Percentiles rank a stretch among this genome's conserved stretches.
phyloP scores from a whole-genome alignment of 1,139 yeast genomes.

The Saccharomyces uvarum region DNA sequence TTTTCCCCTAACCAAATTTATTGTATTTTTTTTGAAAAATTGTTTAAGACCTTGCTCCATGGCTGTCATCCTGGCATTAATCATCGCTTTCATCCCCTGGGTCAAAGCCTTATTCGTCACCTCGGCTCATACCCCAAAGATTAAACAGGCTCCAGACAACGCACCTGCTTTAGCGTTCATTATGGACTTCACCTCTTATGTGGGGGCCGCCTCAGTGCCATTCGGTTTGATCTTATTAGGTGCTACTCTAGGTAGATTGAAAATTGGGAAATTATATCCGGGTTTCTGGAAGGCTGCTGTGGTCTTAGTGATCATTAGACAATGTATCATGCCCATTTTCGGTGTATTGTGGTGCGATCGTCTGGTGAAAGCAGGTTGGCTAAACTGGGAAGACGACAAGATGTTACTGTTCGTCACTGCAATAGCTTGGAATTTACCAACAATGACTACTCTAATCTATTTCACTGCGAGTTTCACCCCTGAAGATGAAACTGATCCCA shows the following conservation, averaged over 20 bases:
- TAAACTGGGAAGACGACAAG: constrained; percentile 43
- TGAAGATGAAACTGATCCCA: constrained; percentile 47
- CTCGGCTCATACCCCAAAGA: constrained; percentile 24
- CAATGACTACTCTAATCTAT: constrained; percentile 65
- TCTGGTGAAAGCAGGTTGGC: constrained; percentile 42
- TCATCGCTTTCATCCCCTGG: constrained; percentile 75
- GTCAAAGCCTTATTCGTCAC: constrained; percentile 60
- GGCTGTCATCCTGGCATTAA: constrained; percentile 48
- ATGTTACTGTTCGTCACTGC: constrained; percentile 61
- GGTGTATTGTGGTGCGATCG: constrained; percentile 52
- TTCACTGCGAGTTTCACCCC: constrained; percentile 72
- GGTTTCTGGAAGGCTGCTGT: constrained; percentile 64
- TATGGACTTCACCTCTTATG: constrained; percentile 69
- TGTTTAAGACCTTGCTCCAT: constrained; percentile 56
- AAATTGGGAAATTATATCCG: constrained; percentile 49
- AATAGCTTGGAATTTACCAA: constrained; percentile 58
- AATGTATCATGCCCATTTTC: constrained; percentile 52
- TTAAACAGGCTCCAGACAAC: constrained; percentile 67
- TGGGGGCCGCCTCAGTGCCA: constrained; percentile 87
- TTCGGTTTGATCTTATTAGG: constrained; percentile 75
- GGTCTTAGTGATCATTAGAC: constrained; percentile 39
- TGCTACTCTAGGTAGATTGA: constrained; percentile 73
- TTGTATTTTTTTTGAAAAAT: constrained; percentile 38
- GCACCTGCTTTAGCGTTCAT: constrained; percentile 76
- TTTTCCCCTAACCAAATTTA: constrained; percentile 9